phyloP scores from a whole-genome alignment of 305 asterid species.

The Stenogyne calaminthoides region DNA sequence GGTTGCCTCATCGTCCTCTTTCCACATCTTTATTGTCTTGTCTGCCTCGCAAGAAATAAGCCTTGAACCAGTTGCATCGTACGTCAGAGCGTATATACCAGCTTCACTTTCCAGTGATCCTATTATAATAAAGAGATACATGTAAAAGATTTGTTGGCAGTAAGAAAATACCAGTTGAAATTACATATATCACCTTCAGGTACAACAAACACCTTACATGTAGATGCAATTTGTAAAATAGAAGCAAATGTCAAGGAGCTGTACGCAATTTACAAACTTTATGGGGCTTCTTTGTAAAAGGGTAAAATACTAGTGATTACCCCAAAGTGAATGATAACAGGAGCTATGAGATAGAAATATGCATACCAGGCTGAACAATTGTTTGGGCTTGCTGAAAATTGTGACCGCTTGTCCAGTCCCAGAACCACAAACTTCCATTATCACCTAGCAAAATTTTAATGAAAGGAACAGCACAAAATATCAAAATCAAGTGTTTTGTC shows the following conservation, averaged over 20 bases:
- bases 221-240: background rate
- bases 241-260: background rate
- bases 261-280: background rate
- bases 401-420: conserved; percentile 99
- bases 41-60: conserved; percentile 94
- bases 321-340: background rate
- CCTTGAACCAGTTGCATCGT: conserved; percentile 84
- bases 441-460: conserved; percentile 59
- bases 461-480: conserved; percentile 2
- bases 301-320: background rate
- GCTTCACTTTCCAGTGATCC: conserved; percentile 99
- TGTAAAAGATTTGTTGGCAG: background rate
- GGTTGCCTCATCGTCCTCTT: conserved; percentile 74
- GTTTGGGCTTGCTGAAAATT: conserved; percentile 98
- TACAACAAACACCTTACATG: background rate
- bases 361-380: conserved; percentile 92
- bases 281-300: background rate
- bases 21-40: conserved; percentile 99
- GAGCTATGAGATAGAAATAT: background rate
- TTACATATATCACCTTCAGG: too few relatives aligned
- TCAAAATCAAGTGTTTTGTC: background rate
- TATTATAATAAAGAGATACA: conserved; percentile 11
- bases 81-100: conserved; percentile 75
- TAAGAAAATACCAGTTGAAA: too few relatives aligned
- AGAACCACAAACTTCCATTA: conserved; percentile 98